phyloP scores from a whole-genome alignment of 2,329 filamentous ascomycete species.

The Huntiella decipiens region DNA sequence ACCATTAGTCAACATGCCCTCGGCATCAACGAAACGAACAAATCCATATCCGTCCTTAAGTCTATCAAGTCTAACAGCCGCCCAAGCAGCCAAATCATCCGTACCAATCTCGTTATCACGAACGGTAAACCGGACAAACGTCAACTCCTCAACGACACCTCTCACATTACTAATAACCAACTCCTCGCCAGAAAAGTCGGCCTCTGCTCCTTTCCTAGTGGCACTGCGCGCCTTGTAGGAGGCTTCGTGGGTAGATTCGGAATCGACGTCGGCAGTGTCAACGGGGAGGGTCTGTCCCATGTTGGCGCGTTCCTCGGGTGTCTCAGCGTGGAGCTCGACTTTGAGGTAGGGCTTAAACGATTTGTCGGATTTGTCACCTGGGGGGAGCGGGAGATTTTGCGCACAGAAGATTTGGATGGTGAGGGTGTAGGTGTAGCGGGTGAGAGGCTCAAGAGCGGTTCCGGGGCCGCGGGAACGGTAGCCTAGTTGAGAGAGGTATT shows the following conservation, averaged over 20 bases:
- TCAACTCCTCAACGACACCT: slow-evolving; percentile 46
- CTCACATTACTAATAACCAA: slow-evolving; percentile 36
- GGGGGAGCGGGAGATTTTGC: slow-evolving; percentile 52
- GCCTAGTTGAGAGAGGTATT: slow-evolving; percentile 13
- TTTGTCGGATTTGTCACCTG: slow-evolving; percentile 27
- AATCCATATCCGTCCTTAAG: slow-evolving; percentile 59
- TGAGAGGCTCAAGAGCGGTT: slow-evolving; percentile 14
- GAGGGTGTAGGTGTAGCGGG: slow-evolving; percentile 45
- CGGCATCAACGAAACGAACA: slow-evolving; percentile 52
- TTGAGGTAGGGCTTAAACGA: slow-evolving; percentile 67
- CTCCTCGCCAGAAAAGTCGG: slow-evolving; percentile 41
- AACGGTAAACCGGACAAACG: slow-evolving; percentile 66
- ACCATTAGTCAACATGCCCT: slow-evolving; percentile 46
- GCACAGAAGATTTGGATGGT: slow-evolving; percentile 57
- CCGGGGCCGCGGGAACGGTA: slow-evolving; percentile 16
- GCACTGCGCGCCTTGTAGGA: slow-evolving; percentile 41
- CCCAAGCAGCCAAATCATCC: slow-evolving; percentile 72
- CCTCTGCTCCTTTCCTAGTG: slow-evolving; percentile 36
- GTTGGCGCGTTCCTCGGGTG: slow-evolving; percentile 26
- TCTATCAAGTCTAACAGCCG: slow-evolving; percentile 69
- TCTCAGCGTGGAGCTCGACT: slow-evolving; percentile 66
- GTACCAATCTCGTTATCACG: slow-evolving; percentile 67
- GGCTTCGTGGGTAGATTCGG: slow-evolving; percentile 20
- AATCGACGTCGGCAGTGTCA: slow-evolving; percentile 10
- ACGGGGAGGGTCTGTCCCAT: slow-evolving; percentile 21